Evolutionary conservation across 768 basidiomycete genomes (phyloP).

Genomic region (Tephrocybe sp.): DNA sequence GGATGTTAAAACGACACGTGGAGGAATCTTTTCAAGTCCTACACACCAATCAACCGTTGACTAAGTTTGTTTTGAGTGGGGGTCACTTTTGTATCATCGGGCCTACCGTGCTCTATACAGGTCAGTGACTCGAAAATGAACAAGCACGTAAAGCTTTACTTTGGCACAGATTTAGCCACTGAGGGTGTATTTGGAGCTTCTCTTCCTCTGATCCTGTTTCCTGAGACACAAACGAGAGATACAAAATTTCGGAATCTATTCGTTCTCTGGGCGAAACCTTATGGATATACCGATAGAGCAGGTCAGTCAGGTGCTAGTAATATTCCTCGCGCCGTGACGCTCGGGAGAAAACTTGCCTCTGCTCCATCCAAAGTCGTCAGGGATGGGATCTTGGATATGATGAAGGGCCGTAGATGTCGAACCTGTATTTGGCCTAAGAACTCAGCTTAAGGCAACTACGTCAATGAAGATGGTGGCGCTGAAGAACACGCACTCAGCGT

Average conservation of each 20-base stretch:
- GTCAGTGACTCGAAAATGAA: constrained; percentile 3
- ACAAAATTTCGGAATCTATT: constrained; percentile 80
- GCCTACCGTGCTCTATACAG: constrained; percentile 54
- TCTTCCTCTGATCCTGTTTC: constrained; percentile 40
- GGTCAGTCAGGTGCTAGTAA: constrained; percentile 4
- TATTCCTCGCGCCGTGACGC: background rate
- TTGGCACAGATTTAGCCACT: constrained; percentile 58
- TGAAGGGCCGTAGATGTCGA: constrained; percentile 51
- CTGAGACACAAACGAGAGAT: constrained; percentile 63
- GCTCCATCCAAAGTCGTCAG: constrained; percentile 64
- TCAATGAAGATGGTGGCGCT: constrained; percentile 4
- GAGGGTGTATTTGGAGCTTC: constrained; percentile 52
- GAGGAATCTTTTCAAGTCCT: background rate
- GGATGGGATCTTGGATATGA: constrained; percentile 66
- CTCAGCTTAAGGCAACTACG: constrained; percentile 5
- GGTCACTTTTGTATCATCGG: constrained; percentile 31
- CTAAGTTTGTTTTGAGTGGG: constrained; percentile 50
- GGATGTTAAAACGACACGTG: background rate
- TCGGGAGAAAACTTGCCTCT: constrained; percentile 38
- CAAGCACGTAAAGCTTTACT: constrained; percentile 39
- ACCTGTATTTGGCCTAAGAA: constrained; percentile 33
- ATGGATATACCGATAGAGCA: constrained; percentile 6
- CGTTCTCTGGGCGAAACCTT: constrained; percentile 73
- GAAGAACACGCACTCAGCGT: constrained; percentile 42
- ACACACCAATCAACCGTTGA: constrained; percentile 58